Evolutionary conservation across 345 rosid species (phyloP).

Genomic region (Nasturtium officinale): DNA sequence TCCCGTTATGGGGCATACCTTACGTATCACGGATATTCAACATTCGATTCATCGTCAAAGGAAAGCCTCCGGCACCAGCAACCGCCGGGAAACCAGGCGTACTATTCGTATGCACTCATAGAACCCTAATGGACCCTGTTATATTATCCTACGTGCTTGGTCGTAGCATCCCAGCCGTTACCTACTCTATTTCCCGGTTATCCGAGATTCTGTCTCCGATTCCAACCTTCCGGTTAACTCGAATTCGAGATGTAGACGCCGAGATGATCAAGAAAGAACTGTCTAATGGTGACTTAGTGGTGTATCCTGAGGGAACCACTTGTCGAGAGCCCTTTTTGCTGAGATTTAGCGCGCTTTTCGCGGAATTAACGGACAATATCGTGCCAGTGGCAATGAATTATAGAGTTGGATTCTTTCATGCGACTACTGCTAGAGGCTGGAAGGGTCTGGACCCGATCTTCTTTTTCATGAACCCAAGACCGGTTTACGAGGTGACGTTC

Average conservation of each 20-base stretch:
- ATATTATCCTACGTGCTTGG: slow-evolving; percentile 67
- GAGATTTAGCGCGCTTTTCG: slow-evolving; percentile 86
- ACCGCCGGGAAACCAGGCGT: slow-evolving; percentile 54
- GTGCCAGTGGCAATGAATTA: slow-evolving; percentile 96
- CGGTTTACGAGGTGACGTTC: slow-evolving; percentile 87
- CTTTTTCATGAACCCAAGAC: slow-evolving; percentile 96
- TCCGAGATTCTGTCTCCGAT: slow-evolving; percentile 87
- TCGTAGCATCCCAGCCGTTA: slow-evolving; percentile 86
- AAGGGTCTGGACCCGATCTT: slow-evolving; percentile 85
- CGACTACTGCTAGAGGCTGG: slow-evolving; percentile 93
- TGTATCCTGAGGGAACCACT: slow-evolving; percentile 93
- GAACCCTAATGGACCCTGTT: slow-evolving; percentile 94
- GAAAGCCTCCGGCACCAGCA: slow-evolving; percentile 67
- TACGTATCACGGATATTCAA: slow-evolving; percentile 58
- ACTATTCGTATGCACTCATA: slow-evolving; percentile 86
- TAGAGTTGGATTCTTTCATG: slow-evolving; percentile 90
- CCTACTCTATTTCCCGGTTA: slow-evolving; percentile 77
- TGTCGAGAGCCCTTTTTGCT: slow-evolving; percentile 87
- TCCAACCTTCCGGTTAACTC: slow-evolving; percentile 77
- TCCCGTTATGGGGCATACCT: slow-evolving; percentile 71
- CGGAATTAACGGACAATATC: slow-evolving; percentile 76
- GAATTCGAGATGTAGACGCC: slow-evolving; percentile 68
- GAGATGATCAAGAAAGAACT: slow-evolving; percentile 62
- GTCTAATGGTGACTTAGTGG: slow-evolving; percentile 70
- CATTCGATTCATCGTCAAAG: slow-evolving; percentile 64